A percentile compares a stretch with the other conserved stretches of the same genome.
These are phyloP conservation scores for Mortierella sp. DNA, from an alignment of 371 early-diverging fungal species.

Conservation along the genomic window DNA sequence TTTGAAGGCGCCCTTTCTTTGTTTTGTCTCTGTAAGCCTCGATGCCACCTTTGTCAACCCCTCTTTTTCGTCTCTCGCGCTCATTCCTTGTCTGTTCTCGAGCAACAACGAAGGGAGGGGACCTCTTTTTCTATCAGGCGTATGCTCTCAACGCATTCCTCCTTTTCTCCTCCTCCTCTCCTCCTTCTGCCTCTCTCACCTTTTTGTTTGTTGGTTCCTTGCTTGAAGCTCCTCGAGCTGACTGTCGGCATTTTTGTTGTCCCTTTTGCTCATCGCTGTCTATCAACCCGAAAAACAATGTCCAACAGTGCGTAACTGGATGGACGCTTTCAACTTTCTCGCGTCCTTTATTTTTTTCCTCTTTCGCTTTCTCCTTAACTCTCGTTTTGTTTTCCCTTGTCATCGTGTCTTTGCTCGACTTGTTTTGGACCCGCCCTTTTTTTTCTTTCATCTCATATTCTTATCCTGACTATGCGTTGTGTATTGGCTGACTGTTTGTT, in stretches of 20 bases:
- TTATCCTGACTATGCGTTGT: slow-evolving; percentile 9
- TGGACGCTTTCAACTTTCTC: neutral
- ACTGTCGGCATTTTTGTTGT: neutral
- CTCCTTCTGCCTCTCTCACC: no score
- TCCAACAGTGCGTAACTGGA: neutral
- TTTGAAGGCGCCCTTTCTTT: no score
- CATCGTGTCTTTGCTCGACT: neutral
- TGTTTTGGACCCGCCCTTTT: neutral
- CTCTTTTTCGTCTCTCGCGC: neutral
- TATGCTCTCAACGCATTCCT: no score
- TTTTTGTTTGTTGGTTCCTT: no score
- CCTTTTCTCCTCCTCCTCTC: no score
- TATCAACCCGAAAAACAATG: neutral
- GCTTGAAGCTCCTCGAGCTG: no score
- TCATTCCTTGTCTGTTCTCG: neutral
- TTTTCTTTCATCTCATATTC: neutral
- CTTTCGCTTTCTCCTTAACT: neutral
- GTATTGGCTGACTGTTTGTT: neutral
- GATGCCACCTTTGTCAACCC: no score
- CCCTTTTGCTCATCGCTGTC: neutral
- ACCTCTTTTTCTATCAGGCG: no score
- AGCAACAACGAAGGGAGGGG: neutral
- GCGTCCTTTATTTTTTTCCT: slow-evolving; percentile 3
- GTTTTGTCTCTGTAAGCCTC: neutral
- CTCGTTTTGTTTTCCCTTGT: neutral